Percentiles rank a stretch among this genome's conserved stretches.
These are phyloP conservation scores for Chlorella sp. DNA, from an alignment of 139 green algal species.

Conservation along the genomic window DNA sequence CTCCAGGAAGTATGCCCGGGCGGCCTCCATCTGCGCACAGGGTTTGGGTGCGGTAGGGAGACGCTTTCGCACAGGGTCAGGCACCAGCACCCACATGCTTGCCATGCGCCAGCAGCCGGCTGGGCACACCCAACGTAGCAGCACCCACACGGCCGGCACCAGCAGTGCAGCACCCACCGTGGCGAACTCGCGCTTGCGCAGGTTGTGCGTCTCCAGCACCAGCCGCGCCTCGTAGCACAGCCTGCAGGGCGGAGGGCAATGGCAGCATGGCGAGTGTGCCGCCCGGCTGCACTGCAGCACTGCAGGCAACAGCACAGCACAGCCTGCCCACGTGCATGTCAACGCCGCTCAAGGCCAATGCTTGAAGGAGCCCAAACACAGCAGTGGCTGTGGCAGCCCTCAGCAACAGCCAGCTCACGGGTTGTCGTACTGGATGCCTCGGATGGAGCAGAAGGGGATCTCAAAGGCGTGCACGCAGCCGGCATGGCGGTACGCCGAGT, in stretches of 20 bases:
- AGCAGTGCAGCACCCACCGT: conserved; percentile 42
- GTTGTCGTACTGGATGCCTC: conserved; percentile 62
- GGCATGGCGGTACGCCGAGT: conserved; percentile 14
- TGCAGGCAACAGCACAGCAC: too few species aligned
- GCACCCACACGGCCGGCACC: neutral
- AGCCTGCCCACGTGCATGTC: too few species aligned
- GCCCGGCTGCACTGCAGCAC: too few species aligned
- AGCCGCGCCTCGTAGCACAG: conserved; percentile 65
- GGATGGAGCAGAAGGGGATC: conserved; percentile 33
- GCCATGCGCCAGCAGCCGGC: neutral
- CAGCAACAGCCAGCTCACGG: conserved; percentile 1
- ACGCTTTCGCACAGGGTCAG: too few species aligned
- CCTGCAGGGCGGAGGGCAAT: too few species aligned
- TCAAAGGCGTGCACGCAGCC: conserved; percentile 57
- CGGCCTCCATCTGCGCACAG: conserved; percentile 9
- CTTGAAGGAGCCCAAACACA: too few species aligned
- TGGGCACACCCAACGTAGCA: neutral
- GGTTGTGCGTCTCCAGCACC: conserved; percentile 58
- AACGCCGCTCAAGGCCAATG: too few species aligned
- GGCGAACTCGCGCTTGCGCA: conserved; percentile 68
- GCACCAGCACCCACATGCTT: neutral
- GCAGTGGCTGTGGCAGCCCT: too few species aligned
- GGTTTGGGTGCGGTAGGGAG: too few species aligned
- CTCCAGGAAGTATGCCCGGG: conserved; percentile 14
- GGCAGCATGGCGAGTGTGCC: too few species aligned